Percentiles rank a stretch among this genome's conserved stretches.
These are phyloP conservation scores for Alternaria triticina DNA, from an alignment of 2,329 filamentous ascomycete genomes.

Conservation along the genomic window DNA sequence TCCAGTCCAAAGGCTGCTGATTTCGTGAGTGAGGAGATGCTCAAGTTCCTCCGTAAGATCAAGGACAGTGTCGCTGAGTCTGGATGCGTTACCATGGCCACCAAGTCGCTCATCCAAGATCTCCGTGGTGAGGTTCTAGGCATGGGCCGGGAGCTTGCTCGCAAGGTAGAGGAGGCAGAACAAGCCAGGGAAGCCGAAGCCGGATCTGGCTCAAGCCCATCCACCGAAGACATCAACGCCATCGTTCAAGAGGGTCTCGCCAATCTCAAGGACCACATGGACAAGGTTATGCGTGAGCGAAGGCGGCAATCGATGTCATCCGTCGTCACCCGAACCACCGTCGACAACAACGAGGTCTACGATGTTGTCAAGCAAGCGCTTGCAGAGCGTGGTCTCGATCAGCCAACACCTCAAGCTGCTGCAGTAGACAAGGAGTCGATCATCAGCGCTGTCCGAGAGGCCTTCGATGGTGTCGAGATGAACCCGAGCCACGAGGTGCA, in stretches of 20 bases:
- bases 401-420: slow-evolving; percentile 51
- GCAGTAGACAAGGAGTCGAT: slow-evolving; percentile 76
- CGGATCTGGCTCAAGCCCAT: slow-evolving; percentile 37
- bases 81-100: slow-evolving; percentile 87
- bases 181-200: slow-evolving; percentile 54
- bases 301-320: slow-evolving; percentile 70
- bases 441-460: slow-evolving; percentile 83
- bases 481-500: slow-evolving; percentile 92
- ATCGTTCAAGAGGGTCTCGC: slow-evolving; percentile 82
- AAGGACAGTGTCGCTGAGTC: slow-evolving; percentile 90
- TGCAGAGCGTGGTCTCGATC: slow-evolving; percentile 58
- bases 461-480: slow-evolving; percentile 79
- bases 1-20: slow-evolving; percentile 61
- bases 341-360: slow-evolving; percentile 86
- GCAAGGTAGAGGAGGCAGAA: slow-evolving; percentile 76
- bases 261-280: slow-evolving; percentile 85
- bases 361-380: slow-evolving; percentile 80
- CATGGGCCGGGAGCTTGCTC: slow-evolving; percentile 90
- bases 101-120: slow-evolving; percentile 88
- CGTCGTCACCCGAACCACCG: slow-evolving; percentile 64
- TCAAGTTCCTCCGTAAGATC: slow-evolving; percentile 82
- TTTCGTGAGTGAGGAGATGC: slow-evolving; percentile 74
- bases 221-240: slow-evolving; percentile 73
- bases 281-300: slow-evolving; percentile 77
- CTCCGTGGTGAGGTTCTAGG: slow-evolving; percentile 90